Conservation (phyloP, 2,329 filamentous ascomycete species). For the Neoascochyta sp. region DNA sequence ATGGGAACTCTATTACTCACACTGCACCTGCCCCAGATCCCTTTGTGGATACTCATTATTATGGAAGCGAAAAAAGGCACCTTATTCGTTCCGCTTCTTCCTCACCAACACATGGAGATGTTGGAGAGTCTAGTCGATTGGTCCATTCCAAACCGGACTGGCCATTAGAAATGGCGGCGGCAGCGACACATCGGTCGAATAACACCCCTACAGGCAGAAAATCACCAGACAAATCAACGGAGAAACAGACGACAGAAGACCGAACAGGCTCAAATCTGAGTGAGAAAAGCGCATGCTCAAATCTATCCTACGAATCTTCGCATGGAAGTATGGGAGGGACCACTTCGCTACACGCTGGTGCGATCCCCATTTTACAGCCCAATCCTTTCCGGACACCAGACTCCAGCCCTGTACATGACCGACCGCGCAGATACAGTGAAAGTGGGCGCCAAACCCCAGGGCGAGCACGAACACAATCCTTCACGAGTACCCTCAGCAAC, state of each 20-base stretch:
- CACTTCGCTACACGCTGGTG: slow-evolving; percentile 44
- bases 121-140: slow-evolving; percentile 1
- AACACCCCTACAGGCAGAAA: slow-evolving; percentile 32
- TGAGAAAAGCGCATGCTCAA: slow-evolving; percentile 48
- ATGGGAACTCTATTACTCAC: no score
- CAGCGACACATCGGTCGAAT: slow-evolving; percentile 11
- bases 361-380: slow-evolving; percentile 27
- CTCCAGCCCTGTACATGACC: slow-evolving; percentile 28
- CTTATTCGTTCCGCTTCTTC: slow-evolving; percentile 20
- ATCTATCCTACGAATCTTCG: slow-evolving; percentile 42
- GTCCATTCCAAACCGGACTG: not conserved
- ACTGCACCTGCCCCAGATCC: slow-evolving; percentile 39
- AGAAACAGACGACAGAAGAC: slow-evolving; percentile 46
- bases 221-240: slow-evolving; percentile 48
- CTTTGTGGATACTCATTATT: slow-evolving; percentile 39
- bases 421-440: slow-evolving; percentile 12
- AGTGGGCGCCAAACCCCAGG: slow-evolving; percentile 16
- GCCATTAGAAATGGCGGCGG: no score
- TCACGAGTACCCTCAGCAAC: slow-evolving; percentile 38
- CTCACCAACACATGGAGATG: slow-evolving; percentile 19
- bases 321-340: slow-evolving; percentile 43
- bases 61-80: slow-evolving; percentile 22
- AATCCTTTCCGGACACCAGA: slow-evolving; percentile 36
- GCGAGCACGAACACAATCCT: slow-evolving; percentile 25
- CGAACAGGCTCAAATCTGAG: slow-evolving; percentile 56